Conservation (phyloP, 805 yeast species). For the Wickerhamia fluorescens region DNA sequence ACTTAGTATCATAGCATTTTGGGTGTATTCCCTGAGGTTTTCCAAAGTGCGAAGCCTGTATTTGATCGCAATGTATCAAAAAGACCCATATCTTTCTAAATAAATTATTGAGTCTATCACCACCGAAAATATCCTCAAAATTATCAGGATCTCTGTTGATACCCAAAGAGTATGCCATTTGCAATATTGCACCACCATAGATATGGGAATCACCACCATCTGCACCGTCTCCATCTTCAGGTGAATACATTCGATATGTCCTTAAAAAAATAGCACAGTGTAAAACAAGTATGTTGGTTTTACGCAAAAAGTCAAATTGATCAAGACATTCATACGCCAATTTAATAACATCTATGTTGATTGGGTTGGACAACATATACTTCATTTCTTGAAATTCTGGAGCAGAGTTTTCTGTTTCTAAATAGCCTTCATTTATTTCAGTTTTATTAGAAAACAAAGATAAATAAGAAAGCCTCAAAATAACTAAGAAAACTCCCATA, state of each 20-base stretch:
- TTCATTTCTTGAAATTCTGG: constrained; percentile 16
- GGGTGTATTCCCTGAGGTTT: constrained; percentile 24
- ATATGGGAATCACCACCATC: constrained; percentile 57
- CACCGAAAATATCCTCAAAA: constrained; percentile 23
- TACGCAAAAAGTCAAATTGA: constrained; percentile 32
- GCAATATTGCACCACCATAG: constrained; percentile 24
- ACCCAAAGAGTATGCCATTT: constrained; percentile 41
- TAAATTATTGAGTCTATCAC: constrained; percentile 25
- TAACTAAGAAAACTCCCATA: constrained; percentile 26
- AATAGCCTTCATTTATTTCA: constrained; percentile 19
- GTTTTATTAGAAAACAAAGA: constrained; percentile 30
- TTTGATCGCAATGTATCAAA: constrained; percentile 21
- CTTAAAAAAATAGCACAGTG: constrained; percentile 57
- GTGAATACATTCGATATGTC: constrained; percentile 47
- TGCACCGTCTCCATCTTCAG: constrained; percentile 53
- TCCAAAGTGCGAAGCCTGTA: constrained; percentile 27
- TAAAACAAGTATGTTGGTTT: constrained; percentile 44
- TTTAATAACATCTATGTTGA: constrained; percentile 13
- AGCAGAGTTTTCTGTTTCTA: constrained; percentile 19
- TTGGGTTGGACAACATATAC: constrained; percentile 15
- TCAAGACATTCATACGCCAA: constrained; percentile 30
- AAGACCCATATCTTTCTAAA: constrained; percentile 55
- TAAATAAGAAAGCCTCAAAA: constrained; percentile 28
- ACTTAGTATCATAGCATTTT: constrained; percentile 21
- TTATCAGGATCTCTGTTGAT: constrained; percentile 43